Percentiles rank a stretch among this genome's conserved stretches.
Evolutionary conservation across 192 early-diverging fungal genomes (phyloP).

Genomic region (Chytriomyces hyalinus): DNA sequence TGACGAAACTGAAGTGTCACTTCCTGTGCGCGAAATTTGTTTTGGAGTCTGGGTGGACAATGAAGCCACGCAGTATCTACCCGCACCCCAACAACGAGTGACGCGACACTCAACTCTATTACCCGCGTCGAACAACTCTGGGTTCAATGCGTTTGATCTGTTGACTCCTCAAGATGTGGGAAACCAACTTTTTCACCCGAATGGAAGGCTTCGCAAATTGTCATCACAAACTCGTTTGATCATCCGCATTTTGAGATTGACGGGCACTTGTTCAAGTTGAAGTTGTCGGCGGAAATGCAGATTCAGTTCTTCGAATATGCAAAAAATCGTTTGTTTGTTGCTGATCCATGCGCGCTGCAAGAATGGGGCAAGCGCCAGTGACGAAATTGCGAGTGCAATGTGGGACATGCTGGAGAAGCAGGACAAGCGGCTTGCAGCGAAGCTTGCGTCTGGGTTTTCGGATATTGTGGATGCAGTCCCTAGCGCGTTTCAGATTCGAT

Average conservation of each 20-base stretch:
- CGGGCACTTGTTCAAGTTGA: conserved; percentile 8
- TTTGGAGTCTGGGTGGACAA: conserved; percentile 31
- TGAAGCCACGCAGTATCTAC: not conserved
- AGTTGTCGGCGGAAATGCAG: conserved; percentile 26
- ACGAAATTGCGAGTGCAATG: conserved; percentile 46
- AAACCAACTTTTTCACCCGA: conserved; percentile 29
- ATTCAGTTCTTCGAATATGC: conserved; percentile 30
- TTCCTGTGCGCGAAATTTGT: conserved; percentile 19
- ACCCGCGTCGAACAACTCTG: conserved; percentile 1
- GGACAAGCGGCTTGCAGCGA: not conserved
- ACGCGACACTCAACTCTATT: not conserved
- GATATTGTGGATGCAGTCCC: conserved; percentile 34
- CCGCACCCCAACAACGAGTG: not conserved
- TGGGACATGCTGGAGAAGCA: conserved; percentile 34
- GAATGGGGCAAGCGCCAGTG: conserved; percentile 64
- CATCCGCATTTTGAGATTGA: conserved; percentile 31
- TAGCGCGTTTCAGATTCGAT: conserved; percentile 74
- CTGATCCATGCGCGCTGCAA: conserved; percentile 72
- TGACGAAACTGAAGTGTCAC: conserved; percentile 2
- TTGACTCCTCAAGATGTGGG: conserved; percentile 17
- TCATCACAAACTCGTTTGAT: conserved; percentile 21
- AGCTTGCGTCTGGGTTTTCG: not conserved
- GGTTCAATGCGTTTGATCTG: conserved; percentile 6
- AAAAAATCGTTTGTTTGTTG: conserved; percentile 3
- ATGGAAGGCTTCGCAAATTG: conserved; percentile 33